Base-by-base conservation (phyloP, 192 early-diverging fungal genomes). In the Backusella liffmaniae region DNA sequence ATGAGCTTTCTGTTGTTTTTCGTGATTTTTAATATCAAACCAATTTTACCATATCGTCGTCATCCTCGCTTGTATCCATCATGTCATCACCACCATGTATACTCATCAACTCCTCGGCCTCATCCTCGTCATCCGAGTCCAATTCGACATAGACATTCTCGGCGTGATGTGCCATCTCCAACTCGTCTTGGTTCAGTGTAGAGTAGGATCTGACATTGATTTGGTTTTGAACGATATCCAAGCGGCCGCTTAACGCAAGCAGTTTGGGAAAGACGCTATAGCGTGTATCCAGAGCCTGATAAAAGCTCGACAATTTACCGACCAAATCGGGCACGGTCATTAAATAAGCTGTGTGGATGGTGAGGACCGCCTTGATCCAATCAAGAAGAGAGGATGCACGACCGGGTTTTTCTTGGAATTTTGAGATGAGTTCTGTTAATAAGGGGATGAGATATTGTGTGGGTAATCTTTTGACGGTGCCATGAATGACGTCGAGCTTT, bases 241-340 rank as follows among this genome's bases (percentile, higher is more conserved):
- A 72, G 23, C 87, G 84, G 39, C 87, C 87, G 18, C 86, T 77
- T 30, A 88, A 67, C 59, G 84, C 83, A 15, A 83, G 73, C 51
- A 87, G 44, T 71, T 86, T 88, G 12, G 84, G 77, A 77, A 86
- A 88, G 34, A 81, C 77, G 12, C 74, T 68, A 15, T 84, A 79
- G 26, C 86, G 84, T 1, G 79, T 76, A 67, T 87, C 84, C 39
- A 88, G 41, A 8, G 83, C 78, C 76, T 86, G 84, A 72, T 88
- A 86, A 73, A 88, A 86, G 70, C 80, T 78, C 21, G 86, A 84
- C 35, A 88, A 72, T 68, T 85, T 85, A 56, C 79, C 76, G 49
- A 86, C 79, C 75, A 88, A 42, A 44, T 87, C 82, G 18, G 87
- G 86, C 0, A 87, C 86, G 1, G 87, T 88, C 87, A 88, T 88